A percentile compares a stretch with the other conserved stretches of the same genome.
Evolutionary conservation across 2,329 filamentous ascomycete genomes (phyloP).

Genomic region (Aspergillus tubingensis): DNA sequence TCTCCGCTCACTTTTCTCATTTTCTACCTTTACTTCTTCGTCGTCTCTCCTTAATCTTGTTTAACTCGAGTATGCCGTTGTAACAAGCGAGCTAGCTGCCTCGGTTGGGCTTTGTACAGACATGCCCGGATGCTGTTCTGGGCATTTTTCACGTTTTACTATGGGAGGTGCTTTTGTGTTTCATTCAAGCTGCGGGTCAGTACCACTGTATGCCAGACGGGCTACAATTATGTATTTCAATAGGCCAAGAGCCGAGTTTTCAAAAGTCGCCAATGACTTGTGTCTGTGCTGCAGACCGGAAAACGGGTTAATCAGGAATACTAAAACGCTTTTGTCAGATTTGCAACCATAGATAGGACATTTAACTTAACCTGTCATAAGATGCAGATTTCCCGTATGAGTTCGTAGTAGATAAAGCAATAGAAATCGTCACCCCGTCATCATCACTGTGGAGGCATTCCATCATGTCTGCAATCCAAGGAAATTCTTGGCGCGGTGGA

Average conservation of each 20-base stretch:
- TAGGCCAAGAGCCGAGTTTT: background rate
- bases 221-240: background rate
- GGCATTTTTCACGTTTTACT: background rate
- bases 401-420: too few species aligned
- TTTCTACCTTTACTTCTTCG: background rate
- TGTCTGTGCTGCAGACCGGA: background rate
- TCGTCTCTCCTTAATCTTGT: background rate
- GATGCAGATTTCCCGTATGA: too few species aligned
- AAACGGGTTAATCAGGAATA: background rate
- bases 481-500: constrained; percentile 18
- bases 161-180: background rate
- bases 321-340: background rate
- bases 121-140: background rate
- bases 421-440: background rate
- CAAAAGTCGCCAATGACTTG: background rate
- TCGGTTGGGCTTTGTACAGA: background rate
- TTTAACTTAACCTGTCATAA: too few species aligned
- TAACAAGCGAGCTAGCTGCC: background rate
- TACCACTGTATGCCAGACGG: background rate
- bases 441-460: background rate
- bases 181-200: background rate
- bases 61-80: background rate
- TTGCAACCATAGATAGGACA: too few species aligned
- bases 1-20: background rate
- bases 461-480: background rate